phyloP scores from a whole-genome alignment of 495 filamentous ascomycete genomes.

The Melanomma pulvis-pyrius region DNA sequence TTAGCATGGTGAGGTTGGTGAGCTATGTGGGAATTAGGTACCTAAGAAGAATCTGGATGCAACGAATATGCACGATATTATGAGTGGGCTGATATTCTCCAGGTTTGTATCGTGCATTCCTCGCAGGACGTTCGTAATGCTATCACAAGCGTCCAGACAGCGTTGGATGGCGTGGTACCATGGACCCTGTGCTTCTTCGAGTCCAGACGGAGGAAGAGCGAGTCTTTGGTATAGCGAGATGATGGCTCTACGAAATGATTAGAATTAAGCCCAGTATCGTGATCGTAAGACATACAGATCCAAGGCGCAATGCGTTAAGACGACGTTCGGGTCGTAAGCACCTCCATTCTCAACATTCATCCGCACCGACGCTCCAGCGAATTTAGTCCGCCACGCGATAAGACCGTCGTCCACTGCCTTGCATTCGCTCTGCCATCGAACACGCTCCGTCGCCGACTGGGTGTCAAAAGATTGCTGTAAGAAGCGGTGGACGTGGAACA shows the following conservation, averaged over 20 bases:
- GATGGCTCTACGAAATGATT: conserved; percentile 34
- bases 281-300: conserved; percentile 10
- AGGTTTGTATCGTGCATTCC: conserved; percentile 40
- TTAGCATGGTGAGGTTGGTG: not conserved
- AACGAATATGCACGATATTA: conserved; percentile 43
- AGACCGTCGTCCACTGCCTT: conserved; percentile 40
- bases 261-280: not conserved
- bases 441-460: conserved; percentile 33
- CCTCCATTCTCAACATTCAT: conserved; percentile 28
- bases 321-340: conserved; percentile 27
- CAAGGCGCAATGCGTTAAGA: conserved; percentile 37
- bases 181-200: conserved; percentile 29
- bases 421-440: conserved; percentile 42
- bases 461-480: conserved; percentile 42
- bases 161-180: conserved; percentile 45
- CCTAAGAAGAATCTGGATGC: conserved; percentile 42
- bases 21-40: not conserved
- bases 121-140: conserved; percentile 37
- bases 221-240: conserved; percentile 42
- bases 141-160: conserved; percentile 44
- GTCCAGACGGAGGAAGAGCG: conserved; percentile 28
- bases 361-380: conserved; percentile 17
- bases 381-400: conserved; percentile 40
- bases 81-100: conserved; percentile 41
- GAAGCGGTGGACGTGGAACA: conserved; percentile 42